phyloP scores from a whole-genome alignment of 2,329 filamentous ascomycete genomes.

The Calcarisporium arbuscula region DNA sequence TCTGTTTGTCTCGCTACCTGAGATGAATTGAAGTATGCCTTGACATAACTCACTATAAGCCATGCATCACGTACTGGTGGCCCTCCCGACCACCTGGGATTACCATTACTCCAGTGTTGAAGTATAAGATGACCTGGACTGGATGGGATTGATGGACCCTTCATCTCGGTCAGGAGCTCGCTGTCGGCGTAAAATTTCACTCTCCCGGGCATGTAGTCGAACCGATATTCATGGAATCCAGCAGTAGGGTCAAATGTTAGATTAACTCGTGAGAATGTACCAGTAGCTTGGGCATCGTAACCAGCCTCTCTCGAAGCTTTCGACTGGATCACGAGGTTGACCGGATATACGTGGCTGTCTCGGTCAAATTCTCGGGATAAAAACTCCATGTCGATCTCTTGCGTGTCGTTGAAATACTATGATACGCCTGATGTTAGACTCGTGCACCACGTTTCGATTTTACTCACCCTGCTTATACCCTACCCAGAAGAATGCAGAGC shows the following conservation, averaged over 20 bases:
- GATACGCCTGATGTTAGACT: constrained; percentile 1
- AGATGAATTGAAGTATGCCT: constrained; percentile 75
- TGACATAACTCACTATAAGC: constrained; percentile 62
- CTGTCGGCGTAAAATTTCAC: constrained; percentile 68
- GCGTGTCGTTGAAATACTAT: constrained; percentile 71
- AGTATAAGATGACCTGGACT: constrained; percentile 60
- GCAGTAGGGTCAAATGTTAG: constrained; percentile 61
- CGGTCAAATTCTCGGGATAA: constrained; percentile 58
- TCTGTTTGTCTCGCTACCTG: constrained; percentile 15
- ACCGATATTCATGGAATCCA: constrained; percentile 70
- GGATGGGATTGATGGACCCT: constrained; percentile 50
- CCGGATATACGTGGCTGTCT: constrained; percentile 43
- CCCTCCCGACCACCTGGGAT: constrained; percentile 63
- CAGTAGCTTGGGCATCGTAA: constrained; percentile 56
- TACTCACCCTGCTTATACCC: constrained; percentile 11
- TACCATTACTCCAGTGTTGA: constrained; percentile 75
- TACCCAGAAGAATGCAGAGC: constrained; percentile 76
- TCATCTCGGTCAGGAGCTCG: constrained; percentile 47
- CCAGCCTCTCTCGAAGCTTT: constrained; percentile 49
- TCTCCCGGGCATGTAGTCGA: constrained; percentile 60
- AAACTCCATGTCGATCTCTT: constrained; percentile 79
- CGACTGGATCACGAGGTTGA: constrained; percentile 74
- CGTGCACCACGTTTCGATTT: not conserved
- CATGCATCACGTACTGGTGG: constrained; percentile 58
- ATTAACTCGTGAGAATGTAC: constrained; percentile 49